Evolutionary conservation across 495 filamentous ascomycete species (phyloP), one percentile per base, ranked within the genome.

Genomic region (Neurospora sp.): DNA sequence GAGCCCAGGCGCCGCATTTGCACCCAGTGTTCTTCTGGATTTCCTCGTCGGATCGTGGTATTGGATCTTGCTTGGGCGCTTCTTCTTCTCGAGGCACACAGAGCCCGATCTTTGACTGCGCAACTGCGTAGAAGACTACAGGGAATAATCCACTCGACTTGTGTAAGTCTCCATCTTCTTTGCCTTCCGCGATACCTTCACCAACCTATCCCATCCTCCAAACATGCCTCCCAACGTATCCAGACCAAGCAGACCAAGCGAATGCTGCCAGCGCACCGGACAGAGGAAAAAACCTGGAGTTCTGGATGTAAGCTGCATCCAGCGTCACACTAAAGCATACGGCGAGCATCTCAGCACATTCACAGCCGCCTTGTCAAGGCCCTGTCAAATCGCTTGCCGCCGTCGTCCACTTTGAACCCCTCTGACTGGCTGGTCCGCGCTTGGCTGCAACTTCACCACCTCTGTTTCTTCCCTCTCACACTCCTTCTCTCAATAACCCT

Each of bases 321-420:
- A 74, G 60, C 76, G 73, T 77, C 74, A 79, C 79, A 79, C 78
- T 78, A 76, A 77, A 78, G 79, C 79, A 79, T 71, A 18, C 75
- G 70, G 72, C 70, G 76, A 74, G 71, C 74, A 79, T 76, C 74
- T 78, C 78, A 79, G 79, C 79, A 81, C 79, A 79, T 69, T 74
- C 78, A 78, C 78, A 77, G 78, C 80, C 79, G 80, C 80, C 74
- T 74, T 42, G 69, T 35, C 49, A 60, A 60, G 71, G 76, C 77
- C 78, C 78, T 81, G 80, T 77, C 79, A 72, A 78, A 74, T 75
- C 75, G 79, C 79, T 81, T 81, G 79, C 74, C 77, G 79, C 77
- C 78, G 81, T 37, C 54, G 54, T 66, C 54, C 54, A 66, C 77
- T 77, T 77, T 75, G 75, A 78, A 75, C 77, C 75, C 77, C 74